Conservation (phyloP, 2,329 filamentous ascomycete species). For the Tolypocladium sp. region DNA sequence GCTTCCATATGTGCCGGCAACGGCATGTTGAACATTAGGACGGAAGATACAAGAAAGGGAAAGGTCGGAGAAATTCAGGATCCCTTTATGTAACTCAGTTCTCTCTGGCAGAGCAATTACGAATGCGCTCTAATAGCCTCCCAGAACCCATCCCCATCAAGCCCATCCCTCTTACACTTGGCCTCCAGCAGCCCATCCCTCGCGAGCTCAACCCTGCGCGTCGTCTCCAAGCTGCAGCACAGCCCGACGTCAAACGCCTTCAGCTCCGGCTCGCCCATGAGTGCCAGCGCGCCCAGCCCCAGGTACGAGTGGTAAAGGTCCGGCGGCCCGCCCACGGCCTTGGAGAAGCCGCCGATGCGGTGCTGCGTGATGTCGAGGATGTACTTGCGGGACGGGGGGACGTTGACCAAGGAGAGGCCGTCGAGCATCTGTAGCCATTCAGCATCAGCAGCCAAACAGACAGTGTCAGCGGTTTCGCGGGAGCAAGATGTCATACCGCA, state of each 20-base stretch:
- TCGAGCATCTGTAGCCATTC: conserved; percentile 42
- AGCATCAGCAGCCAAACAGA: background rate
- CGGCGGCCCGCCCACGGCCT: conserved; percentile 56
- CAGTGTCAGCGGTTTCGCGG: conserved; percentile 20
- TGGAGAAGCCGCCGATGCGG: conserved; percentile 73
- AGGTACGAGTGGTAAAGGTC: conserved; percentile 87
- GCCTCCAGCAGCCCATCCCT: conserved; percentile 26
- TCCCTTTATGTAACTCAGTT: background rate
- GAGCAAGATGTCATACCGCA: conserved; percentile 27
- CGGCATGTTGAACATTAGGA: too few species aligned
- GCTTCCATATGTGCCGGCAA: background rate
- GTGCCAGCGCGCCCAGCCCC: conserved; percentile 69
- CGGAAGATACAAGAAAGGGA: background rate
- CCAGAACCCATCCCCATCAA: conserved; percentile 19
- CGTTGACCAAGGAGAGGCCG: conserved; percentile 47
- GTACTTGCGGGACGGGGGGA: conserved; percentile 59
- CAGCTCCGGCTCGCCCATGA: conserved; percentile 61
- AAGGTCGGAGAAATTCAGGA: background rate
- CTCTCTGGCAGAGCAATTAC: background rate
- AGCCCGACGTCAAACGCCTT: conserved; percentile 65
- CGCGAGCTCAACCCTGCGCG: conserved; percentile 37
- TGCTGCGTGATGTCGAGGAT: conserved; percentile 83
- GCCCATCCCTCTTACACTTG: background rate
- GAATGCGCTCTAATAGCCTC: background rate
- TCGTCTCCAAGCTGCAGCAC: conserved; percentile 60